A percentile compares a stretch with the other conserved stretches of the same genome.
phyloP scores from a whole-genome alignment of 768 basidiomycete species.

The Mycena polygramma region DNA sequence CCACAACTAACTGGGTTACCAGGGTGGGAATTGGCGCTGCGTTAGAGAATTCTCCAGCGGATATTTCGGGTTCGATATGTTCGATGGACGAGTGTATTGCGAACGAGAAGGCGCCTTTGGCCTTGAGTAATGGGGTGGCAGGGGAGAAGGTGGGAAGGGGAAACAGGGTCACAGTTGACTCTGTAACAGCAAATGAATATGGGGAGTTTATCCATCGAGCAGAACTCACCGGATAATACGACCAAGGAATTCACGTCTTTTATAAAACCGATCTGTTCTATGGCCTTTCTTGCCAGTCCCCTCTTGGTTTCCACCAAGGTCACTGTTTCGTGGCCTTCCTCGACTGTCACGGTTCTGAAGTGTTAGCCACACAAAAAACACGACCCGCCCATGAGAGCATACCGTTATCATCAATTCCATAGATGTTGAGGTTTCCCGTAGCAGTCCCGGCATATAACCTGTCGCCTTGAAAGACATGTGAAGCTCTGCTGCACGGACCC shows the following conservation, averaged over 20 bases:
- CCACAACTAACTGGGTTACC: slow-evolving; percentile 85
- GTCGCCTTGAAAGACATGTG: slow-evolving; percentile 54
- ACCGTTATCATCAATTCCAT: slow-evolving; percentile 53
- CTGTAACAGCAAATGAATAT: slow-evolving; percentile 54
- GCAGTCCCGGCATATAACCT: slow-evolving; percentile 74
- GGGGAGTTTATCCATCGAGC: neutral
- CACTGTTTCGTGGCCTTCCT: slow-evolving; percentile 48
- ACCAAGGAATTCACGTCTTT: slow-evolving; percentile 90
- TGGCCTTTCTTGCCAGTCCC: slow-evolving; percentile 71
- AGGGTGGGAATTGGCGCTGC: slow-evolving; percentile 69
- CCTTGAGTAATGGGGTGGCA: slow-evolving; percentile 78
- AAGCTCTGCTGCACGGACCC: neutral
- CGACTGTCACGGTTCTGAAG: slow-evolving; percentile 39
- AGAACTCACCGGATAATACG: slow-evolving; percentile 79
- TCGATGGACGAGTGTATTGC: slow-evolving; percentile 76
- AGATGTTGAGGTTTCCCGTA: slow-evolving; percentile 67
- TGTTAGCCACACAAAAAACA: neutral
- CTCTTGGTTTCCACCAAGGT: slow-evolving; percentile 76
- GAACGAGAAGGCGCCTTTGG: slow-evolving; percentile 88
- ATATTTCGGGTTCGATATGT: slow-evolving; percentile 48
- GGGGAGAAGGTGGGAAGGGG: slow-evolving; percentile 81
- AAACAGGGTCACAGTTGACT: slow-evolving; percentile 79
- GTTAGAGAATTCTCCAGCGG: slow-evolving; percentile 48
- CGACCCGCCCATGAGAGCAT: neutral
- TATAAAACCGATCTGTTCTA: slow-evolving; percentile 91